phyloP scores from a whole-genome alignment of 2,329 filamentous ascomycete species.

The Fusarium hainanense region DNA sequence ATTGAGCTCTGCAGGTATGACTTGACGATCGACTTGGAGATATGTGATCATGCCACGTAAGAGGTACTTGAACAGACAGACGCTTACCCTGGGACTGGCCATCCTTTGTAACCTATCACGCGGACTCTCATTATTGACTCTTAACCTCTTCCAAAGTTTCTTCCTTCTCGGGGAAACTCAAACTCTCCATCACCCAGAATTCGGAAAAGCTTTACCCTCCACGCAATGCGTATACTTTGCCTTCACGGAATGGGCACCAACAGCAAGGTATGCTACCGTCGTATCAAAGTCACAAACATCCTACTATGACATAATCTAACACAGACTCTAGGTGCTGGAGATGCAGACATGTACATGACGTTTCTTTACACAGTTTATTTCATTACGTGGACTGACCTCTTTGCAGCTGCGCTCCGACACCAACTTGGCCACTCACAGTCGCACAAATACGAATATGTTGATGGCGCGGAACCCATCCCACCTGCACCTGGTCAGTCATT shows the following conservation, averaged over 20 bases:
- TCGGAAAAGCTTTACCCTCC: background rate
- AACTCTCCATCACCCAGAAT: no score
- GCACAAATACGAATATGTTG: slow-evolving; percentile 6
- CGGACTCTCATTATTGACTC: no score
- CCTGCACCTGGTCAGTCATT: background rate
- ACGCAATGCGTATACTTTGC: slow-evolving; percentile 8
- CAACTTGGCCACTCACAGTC: slow-evolving; percentile 4
- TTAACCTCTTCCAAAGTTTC: no score
- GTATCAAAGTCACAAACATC: no score
- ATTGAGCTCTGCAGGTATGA: no score
- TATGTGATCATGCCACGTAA: no score
- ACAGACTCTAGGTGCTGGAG: background rate
- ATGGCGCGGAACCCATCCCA: background rate
- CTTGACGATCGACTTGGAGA: no score
- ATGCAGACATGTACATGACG: slow-evolving; percentile 1
- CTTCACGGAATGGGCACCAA: slow-evolving; percentile 13
- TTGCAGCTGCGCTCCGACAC: slow-evolving; percentile 3
- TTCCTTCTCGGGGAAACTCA: no score
- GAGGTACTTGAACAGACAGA: no score
- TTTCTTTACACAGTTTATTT: background rate
- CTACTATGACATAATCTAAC: background rate
- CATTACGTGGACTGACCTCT: background rate
- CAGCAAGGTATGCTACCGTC: background rate
- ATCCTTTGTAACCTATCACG: no score
- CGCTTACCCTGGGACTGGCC: no score